phyloP scores from a whole-genome alignment of 441 rosid genomes.

The Adansonia madagascariensis region DNA sequence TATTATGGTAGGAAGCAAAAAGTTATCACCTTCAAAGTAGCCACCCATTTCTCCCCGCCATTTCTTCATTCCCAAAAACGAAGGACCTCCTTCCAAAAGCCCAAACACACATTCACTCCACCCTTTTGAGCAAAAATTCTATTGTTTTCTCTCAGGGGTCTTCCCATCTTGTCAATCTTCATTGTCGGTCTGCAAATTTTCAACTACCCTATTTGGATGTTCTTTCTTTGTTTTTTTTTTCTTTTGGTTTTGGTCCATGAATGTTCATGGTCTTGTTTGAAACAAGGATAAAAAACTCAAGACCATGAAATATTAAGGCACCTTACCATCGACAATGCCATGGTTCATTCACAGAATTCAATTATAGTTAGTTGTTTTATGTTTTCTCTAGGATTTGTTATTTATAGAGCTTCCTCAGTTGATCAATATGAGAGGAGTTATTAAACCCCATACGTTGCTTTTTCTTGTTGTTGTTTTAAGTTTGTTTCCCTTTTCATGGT shows the following conservation, averaged over 20 bases:
- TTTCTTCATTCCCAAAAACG: constrained; percentile 47
- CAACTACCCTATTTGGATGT: not conserved
- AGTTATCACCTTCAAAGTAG: constrained; percentile 39
- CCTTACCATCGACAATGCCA: constrained; percentile 29
- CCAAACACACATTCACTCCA: constrained; percentile 36
- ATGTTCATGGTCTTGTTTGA: constrained; percentile 26
- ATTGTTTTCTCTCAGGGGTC: constrained; percentile 29
- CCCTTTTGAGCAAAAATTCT: constrained; percentile 23
- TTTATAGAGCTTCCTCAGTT: constrained; percentile 20
- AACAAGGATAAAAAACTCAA: constrained; percentile 21
- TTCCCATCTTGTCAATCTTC: not conserved
- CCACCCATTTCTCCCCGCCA: constrained; percentile 60
- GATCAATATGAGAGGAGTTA: constrained; percentile 47
- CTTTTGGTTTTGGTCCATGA: not conserved
- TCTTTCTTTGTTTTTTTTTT: not conserved
- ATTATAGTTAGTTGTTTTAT: constrained; percentile 23
- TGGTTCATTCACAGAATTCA: constrained; percentile 39
- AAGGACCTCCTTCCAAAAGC: constrained; percentile 48
- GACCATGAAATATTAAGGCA: constrained; percentile 26
- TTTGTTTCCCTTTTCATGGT: constrained; percentile 34
- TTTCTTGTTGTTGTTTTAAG: constrained; percentile 41
- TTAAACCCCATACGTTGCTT: constrained; percentile 34
- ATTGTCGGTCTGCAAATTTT: constrained; percentile 29
- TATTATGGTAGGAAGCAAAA: no score
- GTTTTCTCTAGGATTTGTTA: constrained; percentile 23